Base-by-base conservation (phyloP, 768 basidiomycete genomes). In the Asterophora lycoperdoides region DNA sequence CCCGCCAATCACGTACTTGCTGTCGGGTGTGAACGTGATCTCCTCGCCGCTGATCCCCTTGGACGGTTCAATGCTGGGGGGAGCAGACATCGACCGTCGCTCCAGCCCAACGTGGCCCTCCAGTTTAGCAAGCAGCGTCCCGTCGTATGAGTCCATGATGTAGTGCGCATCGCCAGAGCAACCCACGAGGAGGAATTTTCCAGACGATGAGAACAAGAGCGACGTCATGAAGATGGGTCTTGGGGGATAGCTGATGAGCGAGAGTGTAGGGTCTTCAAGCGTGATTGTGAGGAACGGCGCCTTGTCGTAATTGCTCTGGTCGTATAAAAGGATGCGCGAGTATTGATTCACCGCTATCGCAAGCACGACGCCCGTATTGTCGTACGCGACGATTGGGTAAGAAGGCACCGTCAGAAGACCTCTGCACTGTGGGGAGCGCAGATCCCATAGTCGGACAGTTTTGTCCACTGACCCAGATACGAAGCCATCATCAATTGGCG, bases 361-460 rank as follows among this genome's bases (percentile, higher is more conserved):
- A 58, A 95, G 93, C 26, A 93, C 84, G 44, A 89, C 68, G 13
- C 91, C 91, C 5, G 83, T 77, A 2, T 82, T 71, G 62, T 94
- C 92, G 65, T 93, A 93, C 4, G 92, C 89, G 15, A 92, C 77
- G 48, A 92, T 78, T 13, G 93, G 88, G 13, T 80, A 66, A 5
- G 83, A 77, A 8, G 86, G 86, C 15, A 93, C 74, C 58, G 81
- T 81, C 46, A 93, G 73, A 20, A 87, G 74, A 19, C 93, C 93
- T 48, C 87, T 78, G 62, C 91, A 93, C 18, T 73, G 72, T 0
- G 84, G 81, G 10, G 83, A 73, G 38, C 94, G 84, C 34, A 97
- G 76, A 68, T 99, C 96, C 96, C 96, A 99, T 14, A 98, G 69
- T 20, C 95, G 83, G 15, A 98, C 94, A 1, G 93, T 97, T 60